Evolutionary conservation across 2,329 filamentous ascomycete genomes (phyloP).

Genomic region (Ophiocordyceps sinensis): DNA sequence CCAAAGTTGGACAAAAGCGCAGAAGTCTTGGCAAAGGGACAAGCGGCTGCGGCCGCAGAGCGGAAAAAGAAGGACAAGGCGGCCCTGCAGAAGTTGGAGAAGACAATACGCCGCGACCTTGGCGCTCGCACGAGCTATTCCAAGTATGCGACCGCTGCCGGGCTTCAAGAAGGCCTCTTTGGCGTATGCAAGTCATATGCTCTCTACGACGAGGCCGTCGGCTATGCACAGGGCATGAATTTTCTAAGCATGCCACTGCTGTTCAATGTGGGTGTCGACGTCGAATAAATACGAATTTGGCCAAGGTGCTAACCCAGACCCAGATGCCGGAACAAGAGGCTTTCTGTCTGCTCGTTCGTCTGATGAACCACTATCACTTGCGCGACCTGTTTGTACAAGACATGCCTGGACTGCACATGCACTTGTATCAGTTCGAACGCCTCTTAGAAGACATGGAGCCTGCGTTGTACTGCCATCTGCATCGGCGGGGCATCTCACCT

Average conservation of each 20-base stretch:
- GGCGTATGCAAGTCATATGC: constrained; percentile 97
- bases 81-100: constrained; percentile 71
- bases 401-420: constrained; percentile 90
- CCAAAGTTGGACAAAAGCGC: constrained; percentile 45
- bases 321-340: constrained; percentile 95
- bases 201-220: constrained; percentile 83
- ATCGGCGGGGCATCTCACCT: constrained; percentile 71
- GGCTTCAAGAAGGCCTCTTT: constrained; percentile 85
- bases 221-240: constrained; percentile 98
- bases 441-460: constrained; percentile 89
- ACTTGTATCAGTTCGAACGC: constrained; percentile 89
- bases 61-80: constrained; percentile 65
- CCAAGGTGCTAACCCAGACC: constrained; percentile 6
- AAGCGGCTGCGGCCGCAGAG: constrained; percentile 48
- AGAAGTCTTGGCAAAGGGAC: constrained; percentile 50
- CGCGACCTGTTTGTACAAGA: constrained; percentile 88
- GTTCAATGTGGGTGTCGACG: constrained; percentile 56
- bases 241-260: constrained; percentile 93
- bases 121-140: constrained; percentile 91
- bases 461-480: constrained; percentile 85
- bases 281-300: background rate
- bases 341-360: constrained; percentile 77
- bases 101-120: constrained; percentile 78
- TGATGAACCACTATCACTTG: constrained; percentile 95
- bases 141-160: constrained; percentile 83